A percentile compares a stretch with the other conserved stretches of the same genome.
Conservation (phyloP, 1,284 basidiomycete species). For the Cutaneotrichosporon dermatis region DNA sequence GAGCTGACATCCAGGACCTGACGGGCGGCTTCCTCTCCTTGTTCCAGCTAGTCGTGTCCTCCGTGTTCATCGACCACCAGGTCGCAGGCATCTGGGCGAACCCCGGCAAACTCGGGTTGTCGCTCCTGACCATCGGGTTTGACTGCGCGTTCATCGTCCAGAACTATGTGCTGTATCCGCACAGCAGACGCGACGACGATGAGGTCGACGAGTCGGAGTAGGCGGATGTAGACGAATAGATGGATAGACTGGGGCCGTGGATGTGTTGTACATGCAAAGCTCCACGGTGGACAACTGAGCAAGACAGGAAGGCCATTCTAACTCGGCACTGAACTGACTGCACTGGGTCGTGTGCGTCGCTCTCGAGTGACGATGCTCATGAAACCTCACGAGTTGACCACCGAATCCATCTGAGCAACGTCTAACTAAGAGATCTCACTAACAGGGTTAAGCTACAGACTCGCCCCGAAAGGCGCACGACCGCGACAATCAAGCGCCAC, state of each 20-base stretch:
- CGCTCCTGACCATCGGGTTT: conserved; percentile 29
- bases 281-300: not conserved
- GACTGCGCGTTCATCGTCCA: conserved; percentile 13
- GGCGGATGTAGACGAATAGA: not conserved
- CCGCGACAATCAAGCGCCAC: too few relatives aligned
- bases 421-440: too few relatives aligned
- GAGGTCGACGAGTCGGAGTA: conserved; percentile 1
- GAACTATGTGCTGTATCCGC: conserved; percentile 12
- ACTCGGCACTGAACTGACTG: too few relatives aligned
- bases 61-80: conserved; percentile 39
- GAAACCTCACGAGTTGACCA: too few relatives aligned
- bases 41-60: conserved; percentile 44
- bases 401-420: too few relatives aligned
- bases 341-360: too few relatives aligned
- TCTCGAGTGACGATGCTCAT: too few relatives aligned
- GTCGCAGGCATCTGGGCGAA: conserved; percentile 45
- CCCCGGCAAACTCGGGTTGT: conserved; percentile 45
- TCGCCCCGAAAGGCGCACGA: too few relatives aligned
- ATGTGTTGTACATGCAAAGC: not conserved
- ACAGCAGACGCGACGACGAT: not conserved
- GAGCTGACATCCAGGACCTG: conserved; percentile 34
- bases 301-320: too few relatives aligned
- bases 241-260: not conserved
- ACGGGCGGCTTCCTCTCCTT: conserved; percentile 44
- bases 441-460: too few relatives aligned